A percentile compares a stretch with the other conserved stretches of the same genome.
phyloP scores from a whole-genome alignment of 179 eudicot species.

The Pouteria campechiana region DNA sequence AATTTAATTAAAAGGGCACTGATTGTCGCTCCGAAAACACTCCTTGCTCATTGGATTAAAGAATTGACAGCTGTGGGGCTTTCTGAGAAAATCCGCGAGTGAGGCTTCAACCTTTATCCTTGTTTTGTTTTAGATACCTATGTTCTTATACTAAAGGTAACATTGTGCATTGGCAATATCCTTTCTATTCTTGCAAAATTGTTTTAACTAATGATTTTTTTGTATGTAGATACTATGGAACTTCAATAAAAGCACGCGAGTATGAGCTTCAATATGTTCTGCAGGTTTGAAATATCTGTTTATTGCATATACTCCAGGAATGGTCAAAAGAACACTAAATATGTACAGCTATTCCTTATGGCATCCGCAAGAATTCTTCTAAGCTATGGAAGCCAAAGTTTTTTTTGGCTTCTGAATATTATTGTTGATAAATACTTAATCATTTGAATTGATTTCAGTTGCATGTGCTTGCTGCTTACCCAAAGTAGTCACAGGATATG shows the following conservation, averaged over 20 bases:
- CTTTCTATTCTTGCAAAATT: background rate
- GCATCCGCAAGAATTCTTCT: too few relatives aligned
- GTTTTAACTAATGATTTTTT: background rate
- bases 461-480: too few relatives aligned
- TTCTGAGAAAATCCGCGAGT: constrained; percentile 75
- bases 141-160: background rate
- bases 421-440: too few relatives aligned
- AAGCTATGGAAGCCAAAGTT: too few relatives aligned
- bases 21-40: constrained; percentile 92
- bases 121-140: background rate
- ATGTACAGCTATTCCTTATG: too few relatives aligned
- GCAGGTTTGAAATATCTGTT: constrained; percentile 70
- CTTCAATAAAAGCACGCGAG: constrained; percentile 54
- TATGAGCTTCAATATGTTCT: constrained; percentile 86
- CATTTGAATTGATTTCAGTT: too few relatives aligned
- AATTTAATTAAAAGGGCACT: constrained; percentile 58
- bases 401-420: background rate
- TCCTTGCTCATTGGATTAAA: constrained; percentile 92
- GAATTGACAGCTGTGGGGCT: constrained; percentile 78
- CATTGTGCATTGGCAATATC: background rate
- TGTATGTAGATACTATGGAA: constrained; percentile 69
- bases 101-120: constrained; percentile 32
- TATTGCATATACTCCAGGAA: too few relatives aligned
- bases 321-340: too few relatives aligned
- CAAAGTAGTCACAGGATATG: too few relatives aligned